Percentiles rank a stretch among this genome's conserved stretches.
Conservation (phyloP, 2,329 filamentous ascomycete genomes). For the Pezicula radicicola region DNA sequence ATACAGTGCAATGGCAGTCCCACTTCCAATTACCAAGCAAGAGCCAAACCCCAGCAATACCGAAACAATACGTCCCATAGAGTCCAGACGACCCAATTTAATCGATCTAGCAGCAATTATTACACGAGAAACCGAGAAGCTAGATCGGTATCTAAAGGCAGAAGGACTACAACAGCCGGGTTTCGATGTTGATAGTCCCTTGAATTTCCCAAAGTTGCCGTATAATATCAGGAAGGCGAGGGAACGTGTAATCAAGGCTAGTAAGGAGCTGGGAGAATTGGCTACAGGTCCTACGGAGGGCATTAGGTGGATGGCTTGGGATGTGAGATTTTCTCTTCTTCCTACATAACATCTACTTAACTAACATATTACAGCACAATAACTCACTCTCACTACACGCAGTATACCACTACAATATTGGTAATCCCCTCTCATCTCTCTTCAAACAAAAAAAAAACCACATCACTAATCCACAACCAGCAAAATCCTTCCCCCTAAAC, state of each 20-base stretch:
- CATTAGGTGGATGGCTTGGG: slow-evolving; percentile 51
- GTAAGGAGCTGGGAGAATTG: slow-evolving; percentile 43
- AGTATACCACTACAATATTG: slow-evolving; percentile 47
- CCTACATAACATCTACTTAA: slow-evolving; percentile 8
- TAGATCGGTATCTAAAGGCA: slow-evolving; percentile 44
- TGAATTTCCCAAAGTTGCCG: slow-evolving; percentile 45
- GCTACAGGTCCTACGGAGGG: slow-evolving; percentile 47
- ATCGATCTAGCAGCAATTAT: slow-evolving; percentile 45
- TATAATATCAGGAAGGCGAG: slow-evolving; percentile 42
- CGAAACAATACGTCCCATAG: not conserved
- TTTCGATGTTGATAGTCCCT: slow-evolving; percentile 41
- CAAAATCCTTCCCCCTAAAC: slow-evolving; percentile 47
- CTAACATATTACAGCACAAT: slow-evolving; percentile 36
- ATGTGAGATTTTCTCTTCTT: slow-evolving; percentile 33
- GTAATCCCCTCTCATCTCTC: slow-evolving; percentile 27
- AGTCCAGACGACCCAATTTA: slow-evolving; percentile 26
- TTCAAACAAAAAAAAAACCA: not conserved
- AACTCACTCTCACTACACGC: slow-evolving; percentile 48
- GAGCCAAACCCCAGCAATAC: no score
- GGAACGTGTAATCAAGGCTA: slow-evolving; percentile 45
- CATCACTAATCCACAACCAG: slow-evolving; percentile 27
- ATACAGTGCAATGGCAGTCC: not conserved
- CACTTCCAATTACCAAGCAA: not conserved
- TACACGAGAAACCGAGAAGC: slow-evolving; percentile 43
- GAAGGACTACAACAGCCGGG: slow-evolving; percentile 39